These are phyloP conservation scores for Viola pubescens DNA, from an alignment of 441 rosid species.

Conservation along the genomic window DNA sequence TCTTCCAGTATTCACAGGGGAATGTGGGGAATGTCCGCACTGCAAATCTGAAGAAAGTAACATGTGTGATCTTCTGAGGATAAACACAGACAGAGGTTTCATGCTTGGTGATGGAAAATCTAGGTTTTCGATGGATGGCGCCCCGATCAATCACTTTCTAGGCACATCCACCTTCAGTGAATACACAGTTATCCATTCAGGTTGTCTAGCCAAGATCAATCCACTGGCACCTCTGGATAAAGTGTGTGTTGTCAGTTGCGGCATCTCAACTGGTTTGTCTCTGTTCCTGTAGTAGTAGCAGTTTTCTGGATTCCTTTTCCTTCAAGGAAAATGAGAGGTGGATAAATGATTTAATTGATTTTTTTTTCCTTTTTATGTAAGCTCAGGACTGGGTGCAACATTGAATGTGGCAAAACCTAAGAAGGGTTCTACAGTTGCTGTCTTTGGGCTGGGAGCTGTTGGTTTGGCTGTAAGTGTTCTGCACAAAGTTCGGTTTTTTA, in stretches of 20 bases:
- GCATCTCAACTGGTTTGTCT: constrained; percentile 34
- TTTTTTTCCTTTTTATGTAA: not conserved
- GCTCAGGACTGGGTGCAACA: constrained; percentile 35
- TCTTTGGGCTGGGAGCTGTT: constrained; percentile 47
- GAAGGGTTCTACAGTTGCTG: constrained; percentile 29
- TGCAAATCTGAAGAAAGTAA: constrained; percentile 33
- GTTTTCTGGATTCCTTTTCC: too few species aligned
- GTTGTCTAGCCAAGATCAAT: constrained; percentile 36
- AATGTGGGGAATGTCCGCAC: constrained; percentile 35
- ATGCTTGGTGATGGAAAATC: constrained; percentile 37
- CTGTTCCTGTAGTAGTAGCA: not conserved
- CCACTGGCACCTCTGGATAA: constrained; percentile 36
- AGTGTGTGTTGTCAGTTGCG: constrained; percentile 40
- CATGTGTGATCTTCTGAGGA: constrained; percentile 30
- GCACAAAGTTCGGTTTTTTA: not conserved
- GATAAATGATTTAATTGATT: not conserved
- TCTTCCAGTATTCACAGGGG: constrained; percentile 43
- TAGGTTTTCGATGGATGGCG: constrained; percentile 31
- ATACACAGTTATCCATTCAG: constrained; percentile 32
- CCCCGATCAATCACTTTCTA: constrained; percentile 34
- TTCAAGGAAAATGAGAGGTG: too few species aligned
- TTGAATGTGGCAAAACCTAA: constrained; percentile 40
- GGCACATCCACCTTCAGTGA: constrained; percentile 46
- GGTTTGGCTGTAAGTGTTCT: constrained; percentile 35
- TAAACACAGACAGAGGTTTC: constrained; percentile 30